Base-by-base conservation (phyloP, 371 early-diverging fungal genomes). In the Actinomortierella wolfii region DNA sequence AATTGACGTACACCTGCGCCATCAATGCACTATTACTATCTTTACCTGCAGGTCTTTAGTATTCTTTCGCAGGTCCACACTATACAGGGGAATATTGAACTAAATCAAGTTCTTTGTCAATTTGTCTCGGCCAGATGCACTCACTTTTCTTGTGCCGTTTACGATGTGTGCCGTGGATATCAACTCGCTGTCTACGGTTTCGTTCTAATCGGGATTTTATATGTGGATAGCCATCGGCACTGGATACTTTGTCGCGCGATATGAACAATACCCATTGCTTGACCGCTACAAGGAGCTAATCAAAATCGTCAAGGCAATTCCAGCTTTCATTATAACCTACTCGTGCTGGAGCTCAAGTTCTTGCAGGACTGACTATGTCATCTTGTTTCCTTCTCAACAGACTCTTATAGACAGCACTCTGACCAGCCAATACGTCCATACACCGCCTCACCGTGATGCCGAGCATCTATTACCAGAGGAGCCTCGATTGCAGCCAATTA, bases 191-290 rank as follows among this genome's bases (percentile, higher is more conserved):
- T 57, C 54, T 49, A 58, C 39, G 58, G 57, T 64, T 58, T 54
- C 44, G 3, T 64, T 64, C 44, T 54, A 54, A 51, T 14, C 54
- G 45, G 50, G 58, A 3, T 34, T 64, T 0, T 58, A 54, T 13
- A 18, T 54, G 18, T 60, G 54, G 54, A 48, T 11, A 3, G 54
- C 52, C 20, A 40, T 54, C 18, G 54, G 54, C 0, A 47, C 47
- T 26, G 54, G 60, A 34, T 65, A 65, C n/a, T 43, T 45, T 65
- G 13, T 59, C 65, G 11, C 51, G 59, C 28, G 59, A 59, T 54
- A 65, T 58, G 47, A 59, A 59, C 51, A 55, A 54, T 55, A 64
- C 58, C 15, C 11, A 11, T 11, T 34, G 34, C 34, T 11, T 34
- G 34, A 34, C 11, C 34, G 34, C 34, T 34, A 11, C 34, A 34